Evolutionary conservation across 495 filamentous ascomycete genomes (phyloP).

Genomic region (Pseudomonodictys pantanalensis): DNA sequence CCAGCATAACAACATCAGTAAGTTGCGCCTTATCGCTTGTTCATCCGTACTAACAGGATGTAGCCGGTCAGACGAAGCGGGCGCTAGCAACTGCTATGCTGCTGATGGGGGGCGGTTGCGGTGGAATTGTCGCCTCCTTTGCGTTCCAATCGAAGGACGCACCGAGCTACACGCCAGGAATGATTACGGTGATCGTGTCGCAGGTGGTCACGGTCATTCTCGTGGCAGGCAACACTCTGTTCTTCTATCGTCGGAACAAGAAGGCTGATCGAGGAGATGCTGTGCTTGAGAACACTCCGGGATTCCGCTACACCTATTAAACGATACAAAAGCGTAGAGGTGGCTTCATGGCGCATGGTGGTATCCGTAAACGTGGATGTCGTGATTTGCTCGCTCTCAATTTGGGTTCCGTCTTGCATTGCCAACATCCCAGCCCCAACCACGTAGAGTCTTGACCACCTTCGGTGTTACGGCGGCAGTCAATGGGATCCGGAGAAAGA

Average conservation of each 20-base stretch:
- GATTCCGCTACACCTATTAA: constrained; percentile 12
- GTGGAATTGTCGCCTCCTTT: constrained; percentile 20
- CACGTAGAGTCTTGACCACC: constrained; percentile 76
- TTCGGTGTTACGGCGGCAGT: constrained; percentile 83
- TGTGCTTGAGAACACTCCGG: background rate
- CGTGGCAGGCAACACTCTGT: background rate
- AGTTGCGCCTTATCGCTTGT: no score
- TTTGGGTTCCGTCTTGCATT: constrained; percentile 51
- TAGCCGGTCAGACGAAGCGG: constrained; percentile 21
- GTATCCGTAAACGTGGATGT: no score
- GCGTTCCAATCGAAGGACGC: constrained; percentile 21
- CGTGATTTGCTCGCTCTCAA: no score
- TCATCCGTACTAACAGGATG: background rate
- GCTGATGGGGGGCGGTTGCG: constrained; percentile 24
- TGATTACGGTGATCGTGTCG: constrained; percentile 9
- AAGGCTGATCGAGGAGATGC: constrained; percentile 8
- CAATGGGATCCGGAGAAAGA: constrained; percentile 65
- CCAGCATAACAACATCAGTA: constrained; percentile 30
- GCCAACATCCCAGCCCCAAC: constrained; percentile 78
- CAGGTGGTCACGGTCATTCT: constrained; percentile 6
- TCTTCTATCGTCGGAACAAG: background rate
- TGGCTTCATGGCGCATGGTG: no score
- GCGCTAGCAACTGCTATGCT: constrained; percentile 39
- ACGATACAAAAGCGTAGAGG: no score
- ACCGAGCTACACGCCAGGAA: constrained; percentile 11